Percentiles rank a stretch among this genome's conserved stretches.
phyloP scores from a whole-genome alignment of 768 basidiomycete species.

The Trametes gibbosa region DNA sequence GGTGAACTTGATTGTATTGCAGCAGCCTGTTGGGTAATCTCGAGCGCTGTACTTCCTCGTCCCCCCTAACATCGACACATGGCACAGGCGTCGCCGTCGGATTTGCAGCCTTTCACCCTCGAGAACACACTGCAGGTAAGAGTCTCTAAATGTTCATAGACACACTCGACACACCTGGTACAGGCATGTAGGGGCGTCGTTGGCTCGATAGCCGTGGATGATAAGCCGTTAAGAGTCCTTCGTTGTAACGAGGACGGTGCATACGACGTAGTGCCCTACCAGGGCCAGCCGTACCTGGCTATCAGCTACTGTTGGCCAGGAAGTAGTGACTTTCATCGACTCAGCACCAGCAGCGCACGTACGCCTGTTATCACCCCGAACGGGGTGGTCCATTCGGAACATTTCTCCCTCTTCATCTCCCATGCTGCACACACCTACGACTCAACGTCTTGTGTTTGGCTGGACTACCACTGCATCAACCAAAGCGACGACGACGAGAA shows the following conservation, averaged over 20 bases:
- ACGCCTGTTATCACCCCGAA: background rate
- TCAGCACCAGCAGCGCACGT: background rate
- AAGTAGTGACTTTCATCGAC: background rate
- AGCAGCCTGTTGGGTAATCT: no score
- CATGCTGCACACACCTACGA: background rate
- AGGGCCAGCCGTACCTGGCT: conserved; percentile 7
- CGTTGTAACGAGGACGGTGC: background rate
- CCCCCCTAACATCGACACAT: no score
- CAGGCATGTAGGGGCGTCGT: background rate
- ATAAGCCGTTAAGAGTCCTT: background rate
- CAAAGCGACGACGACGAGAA: conserved; percentile 2
- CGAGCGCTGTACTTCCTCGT: no score
- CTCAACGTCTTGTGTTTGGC: background rate
- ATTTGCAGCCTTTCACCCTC: no score
- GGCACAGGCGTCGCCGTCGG: no score
- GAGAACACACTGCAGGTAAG: no score
- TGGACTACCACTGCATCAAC: conserved; percentile 6
- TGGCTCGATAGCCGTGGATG: background rate
- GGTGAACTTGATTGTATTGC: no score
- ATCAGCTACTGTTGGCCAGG: conserved; percentile 14
- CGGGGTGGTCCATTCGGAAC: background rate
- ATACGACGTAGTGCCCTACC: background rate
- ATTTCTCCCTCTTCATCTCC: conserved; percentile 8
- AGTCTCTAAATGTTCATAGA: no score
- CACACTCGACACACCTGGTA: no score